These are phyloP conservation scores for Fraxinus pennsylvanica DNA, from an alignment of 257 asterid species.

Conservation along the genomic window DNA sequence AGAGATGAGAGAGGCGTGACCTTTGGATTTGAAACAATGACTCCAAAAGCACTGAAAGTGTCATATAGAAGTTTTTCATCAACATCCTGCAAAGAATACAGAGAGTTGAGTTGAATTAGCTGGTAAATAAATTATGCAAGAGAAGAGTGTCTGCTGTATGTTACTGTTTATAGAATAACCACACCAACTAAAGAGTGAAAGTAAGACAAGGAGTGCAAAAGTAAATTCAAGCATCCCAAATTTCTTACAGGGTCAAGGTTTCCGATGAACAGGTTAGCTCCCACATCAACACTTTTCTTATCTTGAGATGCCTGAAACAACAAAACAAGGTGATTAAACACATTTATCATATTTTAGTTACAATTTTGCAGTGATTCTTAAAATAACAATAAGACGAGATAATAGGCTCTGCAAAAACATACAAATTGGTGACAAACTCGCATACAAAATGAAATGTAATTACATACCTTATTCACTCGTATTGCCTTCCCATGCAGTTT, in stretches of 20 bases:
- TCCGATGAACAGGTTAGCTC: constrained; percentile 96
- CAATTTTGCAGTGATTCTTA: neutral
- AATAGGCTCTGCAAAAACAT: constrained; percentile 8
- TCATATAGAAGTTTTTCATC: constrained; percentile 97
- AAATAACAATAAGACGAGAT: neutral
- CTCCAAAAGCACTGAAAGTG: constrained; percentile 94
- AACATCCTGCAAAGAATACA: constrained; percentile 70
- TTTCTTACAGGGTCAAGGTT: constrained; percentile 94
- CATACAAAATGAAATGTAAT: constrained; percentile 10
- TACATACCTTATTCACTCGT: constrained; percentile 80
- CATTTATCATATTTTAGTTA: neutral
- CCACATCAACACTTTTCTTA: constrained; percentile 93
- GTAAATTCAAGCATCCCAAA: neutral
- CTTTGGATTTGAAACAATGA: constrained; percentile 94
- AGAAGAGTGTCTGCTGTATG: neutral
- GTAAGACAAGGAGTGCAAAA: neutral
- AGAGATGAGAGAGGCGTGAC: constrained; percentile 34
- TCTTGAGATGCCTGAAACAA: constrained; percentile 85
- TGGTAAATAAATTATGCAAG: neutral
- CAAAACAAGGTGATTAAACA: constrained; percentile 14
- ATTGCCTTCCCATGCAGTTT: constrained; percentile 87
- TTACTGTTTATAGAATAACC: neutral
- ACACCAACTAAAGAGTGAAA: neutral
- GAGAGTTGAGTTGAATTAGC: neutral
- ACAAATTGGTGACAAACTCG: neutral